Conservation (phyloP, 176 grass and related monocot species). For the Lolium rigidum region DNA sequence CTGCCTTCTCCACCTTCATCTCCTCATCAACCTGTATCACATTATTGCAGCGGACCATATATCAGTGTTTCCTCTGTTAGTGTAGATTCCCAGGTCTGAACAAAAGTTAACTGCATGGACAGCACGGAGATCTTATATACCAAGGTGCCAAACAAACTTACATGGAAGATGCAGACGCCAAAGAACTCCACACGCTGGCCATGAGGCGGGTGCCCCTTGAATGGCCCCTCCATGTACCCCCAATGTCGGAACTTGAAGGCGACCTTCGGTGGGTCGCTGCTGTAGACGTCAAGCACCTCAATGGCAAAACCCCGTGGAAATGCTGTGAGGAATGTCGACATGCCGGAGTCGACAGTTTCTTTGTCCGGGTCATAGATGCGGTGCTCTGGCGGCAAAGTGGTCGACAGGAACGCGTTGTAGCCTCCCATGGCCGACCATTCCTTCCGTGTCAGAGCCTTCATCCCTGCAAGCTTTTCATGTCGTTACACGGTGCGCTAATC, state of each 20-base stretch:
- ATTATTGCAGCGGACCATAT: background rate
- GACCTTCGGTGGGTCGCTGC: slow-evolving; percentile 52
- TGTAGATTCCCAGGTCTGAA: background rate
- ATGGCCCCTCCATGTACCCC: slow-evolving; percentile 82
- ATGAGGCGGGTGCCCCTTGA: slow-evolving; percentile 63
- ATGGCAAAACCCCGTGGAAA: slow-evolving; percentile 73
- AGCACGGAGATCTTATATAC: background rate
- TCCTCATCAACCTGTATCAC: slow-evolving; percentile 52
- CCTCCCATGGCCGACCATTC: slow-evolving; percentile 49
- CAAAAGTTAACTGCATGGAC: background rate
- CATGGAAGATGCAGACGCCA: slow-evolving; percentile 66
- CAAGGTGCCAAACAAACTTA: slow-evolving; percentile 1
- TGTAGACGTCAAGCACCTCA: slow-evolving; percentile 73
- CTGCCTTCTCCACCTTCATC: slow-evolving; percentile 57
- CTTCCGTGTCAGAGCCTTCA: slow-evolving; percentile 23
- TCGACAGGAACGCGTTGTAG: slow-evolving; percentile 75
- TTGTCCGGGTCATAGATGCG: slow-evolving; percentile 63
- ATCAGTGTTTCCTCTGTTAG: background rate
- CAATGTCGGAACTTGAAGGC: slow-evolving; percentile 82
- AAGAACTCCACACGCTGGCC: slow-evolving; percentile 54
- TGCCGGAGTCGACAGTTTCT: slow-evolving; percentile 54
- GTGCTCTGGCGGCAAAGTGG: slow-evolving; percentile 56
- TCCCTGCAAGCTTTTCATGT: slow-evolving; percentile 29
- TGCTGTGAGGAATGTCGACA: slow-evolving; percentile 51
- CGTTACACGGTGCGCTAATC: too few relatives aligned